These are phyloP conservation scores for Hymenoscyphus occultus DNA, from an alignment of 2,329 filamentous ascomycete species.

Conservation along the genomic window DNA sequence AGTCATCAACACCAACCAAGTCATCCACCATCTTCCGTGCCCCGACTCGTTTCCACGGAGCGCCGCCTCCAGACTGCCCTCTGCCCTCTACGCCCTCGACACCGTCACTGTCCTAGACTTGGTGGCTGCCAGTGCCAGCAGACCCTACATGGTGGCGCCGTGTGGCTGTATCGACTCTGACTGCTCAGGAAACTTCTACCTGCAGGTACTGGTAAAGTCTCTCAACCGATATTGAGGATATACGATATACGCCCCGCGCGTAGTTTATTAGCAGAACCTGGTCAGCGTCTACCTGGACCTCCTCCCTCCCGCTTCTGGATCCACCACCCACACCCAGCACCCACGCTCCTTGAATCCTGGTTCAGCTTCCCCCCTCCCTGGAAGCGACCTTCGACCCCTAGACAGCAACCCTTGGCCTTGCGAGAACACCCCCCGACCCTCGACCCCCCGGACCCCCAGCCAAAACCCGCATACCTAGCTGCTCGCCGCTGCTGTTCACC, in stretches of 20 bases:
- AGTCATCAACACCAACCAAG: neutral
- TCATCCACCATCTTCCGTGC: neutral
- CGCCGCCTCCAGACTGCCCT: neutral
- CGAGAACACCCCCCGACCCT: neutral
- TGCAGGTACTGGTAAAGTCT: no score
- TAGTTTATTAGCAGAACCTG: neutral
- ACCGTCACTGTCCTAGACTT: neutral
- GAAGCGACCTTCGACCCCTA: neutral
- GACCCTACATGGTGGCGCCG: neutral
- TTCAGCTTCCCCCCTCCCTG: neutral
- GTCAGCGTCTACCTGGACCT: neutral
- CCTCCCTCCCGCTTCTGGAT: neutral
- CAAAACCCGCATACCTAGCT: conserved; percentile 1
- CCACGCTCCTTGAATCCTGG: conserved; percentile 1
- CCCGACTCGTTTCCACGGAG: neutral
- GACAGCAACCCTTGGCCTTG: neutral
- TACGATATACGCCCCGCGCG: neutral
- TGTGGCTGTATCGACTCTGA: conserved; percentile 4
- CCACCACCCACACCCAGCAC: neutral
- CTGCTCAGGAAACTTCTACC: neutral
- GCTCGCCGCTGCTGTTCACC: neutral
- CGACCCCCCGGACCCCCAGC: neutral
- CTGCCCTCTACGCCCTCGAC: neutral
- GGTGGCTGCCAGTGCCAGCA: neutral
- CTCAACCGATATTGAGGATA: no score